Conservation (phyloP, 2,329 filamentous ascomycete species). For the Aspergillus glaucus region DNA sequence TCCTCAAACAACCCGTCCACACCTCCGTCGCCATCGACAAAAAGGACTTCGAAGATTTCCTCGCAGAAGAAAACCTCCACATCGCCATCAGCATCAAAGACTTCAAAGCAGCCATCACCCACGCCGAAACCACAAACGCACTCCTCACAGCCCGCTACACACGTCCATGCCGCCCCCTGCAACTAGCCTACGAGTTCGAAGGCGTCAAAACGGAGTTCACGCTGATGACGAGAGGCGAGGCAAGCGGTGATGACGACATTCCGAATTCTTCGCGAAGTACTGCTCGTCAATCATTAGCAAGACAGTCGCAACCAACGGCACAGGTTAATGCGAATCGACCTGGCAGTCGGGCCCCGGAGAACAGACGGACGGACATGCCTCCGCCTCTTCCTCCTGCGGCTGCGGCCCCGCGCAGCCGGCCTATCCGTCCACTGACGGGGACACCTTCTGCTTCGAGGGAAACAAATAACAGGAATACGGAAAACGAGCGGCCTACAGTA, state of each 20-base stretch:
- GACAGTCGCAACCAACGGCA: constrained; percentile 29
- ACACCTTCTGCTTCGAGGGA: constrained; percentile 14
- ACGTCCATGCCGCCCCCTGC: constrained; percentile 53
- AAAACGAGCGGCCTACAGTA: constrained; percentile 24
- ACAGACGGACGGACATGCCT: constrained; percentile 16
- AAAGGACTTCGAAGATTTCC: constrained; percentile 56
- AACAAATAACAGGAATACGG: constrained; percentile 15
- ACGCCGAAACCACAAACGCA: constrained; percentile 54
- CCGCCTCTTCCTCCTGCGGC: constrained; percentile 12
- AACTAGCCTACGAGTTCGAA: constrained; percentile 52
- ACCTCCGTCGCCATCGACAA: constrained; percentile 58
- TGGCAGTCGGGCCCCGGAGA: constrained; percentile 9
- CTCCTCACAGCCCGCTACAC: constrained; percentile 54
- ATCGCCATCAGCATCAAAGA: constrained; percentile 60
- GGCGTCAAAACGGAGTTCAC: constrained; percentile 57
- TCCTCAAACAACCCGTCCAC: constrained; percentile 59
- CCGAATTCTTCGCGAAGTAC: constrained; percentile 36
- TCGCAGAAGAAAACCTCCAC: constrained; percentile 54
- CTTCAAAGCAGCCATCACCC: constrained; percentile 58
- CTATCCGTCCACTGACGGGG: constrained; percentile 29
- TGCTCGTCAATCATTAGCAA: constrained; percentile 35
- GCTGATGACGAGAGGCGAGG: constrained; percentile 58
- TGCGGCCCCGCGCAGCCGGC: constrained; percentile 16
- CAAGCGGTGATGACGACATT: constrained; percentile 30
- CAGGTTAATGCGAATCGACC: constrained; percentile 14